Evolutionary conservation across 2,329 filamentous ascomycete genomes (phyloP).

Genomic region (Pseudocercospora vitis): DNA sequence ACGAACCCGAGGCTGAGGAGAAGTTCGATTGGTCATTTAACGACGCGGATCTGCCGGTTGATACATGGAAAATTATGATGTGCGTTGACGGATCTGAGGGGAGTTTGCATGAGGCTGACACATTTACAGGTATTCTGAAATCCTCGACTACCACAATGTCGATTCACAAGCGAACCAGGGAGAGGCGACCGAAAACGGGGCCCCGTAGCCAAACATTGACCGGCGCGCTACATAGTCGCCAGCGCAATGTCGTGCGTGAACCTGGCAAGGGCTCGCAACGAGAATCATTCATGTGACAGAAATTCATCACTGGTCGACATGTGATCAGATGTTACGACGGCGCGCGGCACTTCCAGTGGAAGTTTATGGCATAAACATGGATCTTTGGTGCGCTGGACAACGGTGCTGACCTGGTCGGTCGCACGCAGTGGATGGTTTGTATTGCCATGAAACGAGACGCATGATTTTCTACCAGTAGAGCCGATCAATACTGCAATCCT

Average conservation of each 20-base stretch:
- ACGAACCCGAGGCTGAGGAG: conserved; percentile 92
- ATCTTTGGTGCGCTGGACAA: conserved; percentile 1
- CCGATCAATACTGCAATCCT: conserved; percentile 6
- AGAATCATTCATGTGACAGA: neutral
- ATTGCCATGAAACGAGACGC: neutral
- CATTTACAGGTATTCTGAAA: conserved; percentile 84
- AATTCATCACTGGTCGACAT: neutral
- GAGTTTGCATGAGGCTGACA: too few species aligned
- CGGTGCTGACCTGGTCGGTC: conserved; percentile 6
- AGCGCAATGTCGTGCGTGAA: neutral
- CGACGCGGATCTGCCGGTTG: conserved; percentile 92
- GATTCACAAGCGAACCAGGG: conserved; percentile 50
- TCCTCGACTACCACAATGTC: conserved; percentile 97
- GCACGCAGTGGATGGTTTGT: conserved; percentile 8
- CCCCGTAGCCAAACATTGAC: conserved; percentile 12
- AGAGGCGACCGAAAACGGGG: conserved; percentile 21
- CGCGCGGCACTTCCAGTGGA: neutral
- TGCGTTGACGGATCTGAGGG: too few species aligned
- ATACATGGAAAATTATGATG: conserved; percentile 99
- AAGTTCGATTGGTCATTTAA: conserved; percentile 99
- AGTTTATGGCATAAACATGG: neutral
- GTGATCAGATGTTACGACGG: neutral
- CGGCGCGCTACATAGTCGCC: neutral
- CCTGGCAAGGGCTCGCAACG: too few species aligned
- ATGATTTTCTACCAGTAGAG: conserved; percentile 5